Base-by-base conservation (phyloP, 352 stramenopile genomes). In the Pythium vanterpoolii region DNA sequence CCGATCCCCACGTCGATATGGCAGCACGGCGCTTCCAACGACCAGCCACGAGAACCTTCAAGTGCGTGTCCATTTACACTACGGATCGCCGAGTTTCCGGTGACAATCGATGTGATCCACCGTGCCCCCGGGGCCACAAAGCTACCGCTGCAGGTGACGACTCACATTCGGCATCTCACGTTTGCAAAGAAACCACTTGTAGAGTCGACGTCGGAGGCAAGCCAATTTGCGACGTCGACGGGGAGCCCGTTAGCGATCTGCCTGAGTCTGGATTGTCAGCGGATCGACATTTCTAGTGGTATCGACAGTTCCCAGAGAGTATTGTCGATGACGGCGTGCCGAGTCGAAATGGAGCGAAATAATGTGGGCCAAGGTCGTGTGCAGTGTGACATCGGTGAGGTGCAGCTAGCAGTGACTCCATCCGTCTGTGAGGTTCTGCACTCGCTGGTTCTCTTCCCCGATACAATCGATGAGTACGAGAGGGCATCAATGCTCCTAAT, bases 371-470 rank as follows among this genome's bases (percentile, higher is more conserved):
- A 50, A 28, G 64, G 64, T 1, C 45, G 3, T 9, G 42, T 67
- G 26, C 36, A 65, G 14, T 45, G 39, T 23, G 8, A 56, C 0
- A 42, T 64, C 1, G 58, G 38, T 23, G 48, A 36, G 0, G 8
- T 66, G 1, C 8, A 49, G 11, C 33, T 67, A 0, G 53, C 53
- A 2, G 19, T 68, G 47, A 55, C 62, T 14, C 48, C 54, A 0
- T 24, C 14, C 11, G 14, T 64, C 7, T 71, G 58, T 27, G 54
- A 64, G 36, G 53, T 61, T 2, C 34, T 66, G 0, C 58, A 67
- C 19, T 71, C 64, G 5, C 31, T 71, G 27, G 47, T 64, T 0
- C 10, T 58, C 1, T 71, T 71, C 45, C 52, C 64, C 1, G 64
- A 71, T 23, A 18, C 51, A 1, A 26, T 67, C 4, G 58, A 67